Evolutionary conservation across 176 grass and related monocot genomes (phyloP).

Genomic region (Stipa capillata): DNA sequence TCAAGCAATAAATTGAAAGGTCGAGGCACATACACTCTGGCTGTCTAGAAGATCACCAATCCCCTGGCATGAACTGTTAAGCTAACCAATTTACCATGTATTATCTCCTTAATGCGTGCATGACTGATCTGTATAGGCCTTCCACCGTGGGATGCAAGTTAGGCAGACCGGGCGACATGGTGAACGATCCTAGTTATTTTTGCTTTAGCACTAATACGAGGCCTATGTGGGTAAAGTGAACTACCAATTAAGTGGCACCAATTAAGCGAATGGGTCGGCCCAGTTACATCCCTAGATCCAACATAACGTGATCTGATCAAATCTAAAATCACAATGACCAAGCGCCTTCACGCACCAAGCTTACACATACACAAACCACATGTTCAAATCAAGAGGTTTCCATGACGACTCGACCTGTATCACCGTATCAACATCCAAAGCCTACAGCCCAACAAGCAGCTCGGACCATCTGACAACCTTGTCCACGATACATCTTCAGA

Average conservation of each 20-base stretch:
- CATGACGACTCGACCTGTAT: background rate
- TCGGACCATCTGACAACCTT: constrained; percentile 24
- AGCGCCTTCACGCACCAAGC: constrained; percentile 24
- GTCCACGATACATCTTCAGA: constrained; percentile 1
- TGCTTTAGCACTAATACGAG: too few relatives aligned
- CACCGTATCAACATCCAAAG: background rate
- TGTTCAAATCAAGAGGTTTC: background rate
- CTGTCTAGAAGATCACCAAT: background rate
- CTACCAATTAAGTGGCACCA: too few relatives aligned
- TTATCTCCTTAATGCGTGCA: background rate
- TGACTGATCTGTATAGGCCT: background rate
- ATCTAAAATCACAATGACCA: constrained; percentile 23
- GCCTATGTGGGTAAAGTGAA: too few relatives aligned
- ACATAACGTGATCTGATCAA: background rate
- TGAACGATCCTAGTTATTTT: too few relatives aligned
- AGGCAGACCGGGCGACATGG: too few relatives aligned
- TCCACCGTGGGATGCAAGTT: too few relatives aligned
- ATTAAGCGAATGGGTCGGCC: background rate
- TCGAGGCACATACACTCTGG: background rate
- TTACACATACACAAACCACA: background rate
- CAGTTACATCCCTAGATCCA: background rate
- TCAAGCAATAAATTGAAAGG: background rate
- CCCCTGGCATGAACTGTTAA: background rate
- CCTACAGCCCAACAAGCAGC: constrained; percentile 6
- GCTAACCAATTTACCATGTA: background rate